Evolutionary conservation across 2,329 filamentous ascomycete genomes (phyloP), one percentile per base, ranked within the genome.

Genomic region (Penicillium sp.): DNA sequence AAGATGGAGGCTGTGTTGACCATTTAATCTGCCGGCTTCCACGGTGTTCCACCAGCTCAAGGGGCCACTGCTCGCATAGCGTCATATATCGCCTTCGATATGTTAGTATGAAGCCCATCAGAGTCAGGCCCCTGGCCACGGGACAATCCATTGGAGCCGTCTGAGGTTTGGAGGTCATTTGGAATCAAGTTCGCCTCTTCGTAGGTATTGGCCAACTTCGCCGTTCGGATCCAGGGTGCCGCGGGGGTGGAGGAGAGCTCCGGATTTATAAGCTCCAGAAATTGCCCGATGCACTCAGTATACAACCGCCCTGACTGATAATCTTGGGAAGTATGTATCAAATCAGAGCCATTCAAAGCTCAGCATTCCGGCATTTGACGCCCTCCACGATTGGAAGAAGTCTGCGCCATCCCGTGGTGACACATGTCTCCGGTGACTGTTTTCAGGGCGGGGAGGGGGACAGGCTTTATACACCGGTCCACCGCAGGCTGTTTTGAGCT

Each of bases 401-500:
- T 60, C 40, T 61, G 60, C 33, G 3, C 16, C 46, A 47, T 46
- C 62, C 59, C 62, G 60, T 65, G 62, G 57, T 27, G 19, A 18
- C 19, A 11, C 6, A 6, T 27, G 16, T n/a, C 46, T 18, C 58
- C 65, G 65, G 65, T 67, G 65, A 67, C 60, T 65, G 22, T 50
- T 63, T 67, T 65, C 18, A 63, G 63, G 65, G 56, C 59, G 56
- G 40, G 54, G 56, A 44, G 24, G n/a, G 41, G 41, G 9, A 49
- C 61, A 56, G 50, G 40, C 54, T 47, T 58, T 62, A 56, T 58
- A 60, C 56, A 44, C 37, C 27, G 44, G 62, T 64, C 62, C 62
- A 64, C 62, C 62, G 61, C 62, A 63, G 40, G 27, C 58, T 56
- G 47, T 57, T 60, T 60, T 35, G 58, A 60, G 58, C 50, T 52